A percentile compares a stretch with the other conserved stretches of the same genome.
phyloP scores from a whole-genome alignment of 371 early-diverging fungal species.

The Syncephalastrum racemosum region DNA sequence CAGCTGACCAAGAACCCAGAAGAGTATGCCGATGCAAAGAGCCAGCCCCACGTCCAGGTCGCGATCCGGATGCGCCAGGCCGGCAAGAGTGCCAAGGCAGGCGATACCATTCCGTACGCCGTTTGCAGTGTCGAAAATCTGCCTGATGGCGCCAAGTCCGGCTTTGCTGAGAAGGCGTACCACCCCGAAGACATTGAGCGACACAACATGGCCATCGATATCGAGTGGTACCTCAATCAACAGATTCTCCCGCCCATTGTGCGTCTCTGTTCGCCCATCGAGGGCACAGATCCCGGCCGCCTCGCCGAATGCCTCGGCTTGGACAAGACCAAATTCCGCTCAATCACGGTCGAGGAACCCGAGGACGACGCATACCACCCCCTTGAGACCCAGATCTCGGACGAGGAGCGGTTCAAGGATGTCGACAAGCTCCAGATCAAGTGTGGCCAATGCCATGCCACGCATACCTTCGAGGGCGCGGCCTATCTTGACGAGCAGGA shows the following conservation, averaged over 20 bases:
- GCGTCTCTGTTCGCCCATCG: constrained; percentile 87
- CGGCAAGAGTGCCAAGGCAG: constrained; percentile 74
- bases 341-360: constrained; percentile 19
- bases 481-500: constrained; percentile 19
- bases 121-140: constrained; percentile 76
- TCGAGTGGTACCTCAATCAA: constrained; percentile 95
- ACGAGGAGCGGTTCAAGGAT: constrained; percentile 81
- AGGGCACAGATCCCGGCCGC: constrained; percentile 78
- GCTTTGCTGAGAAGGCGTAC: constrained; percentile 79
- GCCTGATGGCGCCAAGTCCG: constrained; percentile 35
- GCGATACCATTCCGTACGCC: constrained; percentile 97
- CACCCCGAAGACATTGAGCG: constrained; percentile 88
- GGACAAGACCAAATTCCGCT: constrained; percentile 65
- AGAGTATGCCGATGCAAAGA: constrained; percentile 86
- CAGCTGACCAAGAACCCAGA: constrained; percentile 92
- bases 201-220: constrained; percentile 67
- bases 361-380: constrained; percentile 67
- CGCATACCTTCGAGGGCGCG: constrained; percentile 57
- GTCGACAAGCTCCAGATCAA: constrained; percentile 57
- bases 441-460: constrained; percentile 69
- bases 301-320: constrained; percentile 83
- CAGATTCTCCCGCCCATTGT: constrained; percentile 97
- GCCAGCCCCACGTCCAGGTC: constrained; percentile 97
- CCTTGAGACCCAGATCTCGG: constrained; percentile 80
- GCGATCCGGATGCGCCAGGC: constrained; percentile 82